Base-by-base conservation (phyloP, 345 rosid species). In the Diplotaxis tenuifolia region DNA sequence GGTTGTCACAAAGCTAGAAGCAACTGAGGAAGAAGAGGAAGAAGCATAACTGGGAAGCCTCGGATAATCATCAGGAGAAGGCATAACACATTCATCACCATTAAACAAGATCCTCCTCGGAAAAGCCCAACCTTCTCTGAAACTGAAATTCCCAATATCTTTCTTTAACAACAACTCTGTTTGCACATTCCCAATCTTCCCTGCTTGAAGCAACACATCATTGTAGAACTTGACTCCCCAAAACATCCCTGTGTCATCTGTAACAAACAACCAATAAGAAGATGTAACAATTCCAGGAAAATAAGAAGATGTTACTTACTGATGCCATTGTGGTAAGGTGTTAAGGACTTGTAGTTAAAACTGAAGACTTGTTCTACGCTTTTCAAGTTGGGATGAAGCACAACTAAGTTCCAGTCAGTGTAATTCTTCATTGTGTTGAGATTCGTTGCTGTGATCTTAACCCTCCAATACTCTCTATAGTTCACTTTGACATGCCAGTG, bases 51-150 rank as follows among this genome's bases (percentile, higher is more conserved):
- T 84, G 4, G 98, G 98, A 3, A 91, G 84, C 59, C 74, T 78
- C 0, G 97, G 97, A 61, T 82, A 93, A 14, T 84, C 79, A 67
- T 93, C 97, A 0, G 94, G 96, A 16, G 77, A 81, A 6, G 98
- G 97, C 97, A 93, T 89, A 4, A 91, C 95, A 69, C 98, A 93
- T 60, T 89, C 91, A 80, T 91, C 96, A 1, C 98, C 98, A 61
- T 93, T 85, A 36, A 89, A 93, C 36, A 83, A 66, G 57, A 91
- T 82, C 53, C 89, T 89, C 73, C 94, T 80, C 0, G 97, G 98
- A 9, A 94, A 91, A 32, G 84, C 90, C 97, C 98, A 94, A n/a
- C 97, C 98, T 78, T 83, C 88, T 25, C 82, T 68, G 60, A 93
- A 88, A 45, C 84, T 89, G 68, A 91, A 91, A 2, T 60, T 29